Evolutionary conservation across 2,329 filamentous ascomycete genomes (phyloP), one percentile per base, ranked within the genome.

Genomic region (Paraphaeosphaeria minitans): DNA sequence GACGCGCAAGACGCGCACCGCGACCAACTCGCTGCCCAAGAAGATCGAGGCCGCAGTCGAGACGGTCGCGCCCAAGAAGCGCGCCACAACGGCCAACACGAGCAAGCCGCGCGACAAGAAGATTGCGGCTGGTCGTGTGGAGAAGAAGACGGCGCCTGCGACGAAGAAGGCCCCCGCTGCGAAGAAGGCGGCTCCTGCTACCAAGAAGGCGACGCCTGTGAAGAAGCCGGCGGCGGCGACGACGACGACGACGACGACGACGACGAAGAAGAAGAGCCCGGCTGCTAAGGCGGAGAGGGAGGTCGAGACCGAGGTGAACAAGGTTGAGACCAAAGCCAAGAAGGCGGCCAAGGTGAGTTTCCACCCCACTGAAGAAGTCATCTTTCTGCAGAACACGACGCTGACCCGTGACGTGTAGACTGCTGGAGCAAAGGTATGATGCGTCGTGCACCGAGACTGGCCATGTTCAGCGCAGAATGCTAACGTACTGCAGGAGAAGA

Each of bases 11-110:
- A 73, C 69, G 7, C 69, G 70, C 72, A 84, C 83, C 51, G 74
- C 76, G 66, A 84, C 82, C 37, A 82, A 82, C 79, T 80, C 82
- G 14, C 45, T 57, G 8, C 57, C 58, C 45, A 45, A 50, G 22
- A 47, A 55, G 50, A 54, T 47, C 35, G 46, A 54, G n/a, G 27
- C 37, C 19, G 35, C 29, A 19, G 70, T 84, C 68, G 82, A 84
- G 70, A 81, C 81, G 14, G 77, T 74, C 37, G 70, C 75, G 16
- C 58, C 69, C 46, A 81, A 79, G 73, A 80, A 78, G 70, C 73
- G 70, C 56, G 68, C 64, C 22, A 63, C 73, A 0, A 66, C 72
- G 67, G 74, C 78, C 53, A 72, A 71, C 56, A 67, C 69, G n/a
- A 65, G 63, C 16, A 75, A 74, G 64, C 70, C 70, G 43, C 69